A percentile compares a stretch with the other conserved stretches of the same genome.
phyloP scores from a whole-genome alignment of 1,139 yeast species.

The Magnusiomyces ingens region DNA sequence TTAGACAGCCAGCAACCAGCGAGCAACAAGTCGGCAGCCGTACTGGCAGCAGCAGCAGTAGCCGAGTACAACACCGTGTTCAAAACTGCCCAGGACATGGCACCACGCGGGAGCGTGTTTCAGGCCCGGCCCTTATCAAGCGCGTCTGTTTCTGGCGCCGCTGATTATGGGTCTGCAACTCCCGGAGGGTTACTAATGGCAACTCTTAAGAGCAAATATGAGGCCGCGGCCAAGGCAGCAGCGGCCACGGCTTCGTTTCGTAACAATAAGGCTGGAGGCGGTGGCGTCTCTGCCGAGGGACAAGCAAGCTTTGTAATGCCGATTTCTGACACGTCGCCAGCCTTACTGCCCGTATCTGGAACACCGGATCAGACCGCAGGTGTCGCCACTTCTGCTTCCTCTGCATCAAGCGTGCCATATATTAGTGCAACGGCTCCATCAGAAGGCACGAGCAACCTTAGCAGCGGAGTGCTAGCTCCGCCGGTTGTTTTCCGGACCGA shows the following conservation, averaged over 20 bases:
- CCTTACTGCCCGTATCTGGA: too few species aligned
- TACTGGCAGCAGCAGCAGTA: constrained; percentile 2
- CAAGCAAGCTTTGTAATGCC: background rate
- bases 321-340: too few species aligned
- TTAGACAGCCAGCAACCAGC: background rate
- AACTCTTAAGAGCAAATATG: background rate
- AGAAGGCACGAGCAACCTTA: too few species aligned
- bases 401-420: too few species aligned
- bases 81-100: constrained; percentile 3
- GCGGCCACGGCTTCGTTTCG: background rate
- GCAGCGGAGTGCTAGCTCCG: too few species aligned
- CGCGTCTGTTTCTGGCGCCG: too few species aligned
- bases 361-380: too few species aligned
- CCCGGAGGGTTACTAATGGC: background rate
- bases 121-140: background rate
- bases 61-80: constrained; percentile 4
- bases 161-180: background rate
- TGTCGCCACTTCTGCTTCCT: too few species aligned
- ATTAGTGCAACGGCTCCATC: too few species aligned
- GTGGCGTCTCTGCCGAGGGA: background rate
- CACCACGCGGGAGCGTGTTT: background rate
- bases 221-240: background rate
- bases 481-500: too few species aligned
- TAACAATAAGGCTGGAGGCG: background rate
- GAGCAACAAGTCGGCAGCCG: background rate